These are phyloP conservation scores for Linnemannia elongata DNA, from an alignment of 192 early-diverging fungal genomes.

Conservation along the genomic window DNA sequence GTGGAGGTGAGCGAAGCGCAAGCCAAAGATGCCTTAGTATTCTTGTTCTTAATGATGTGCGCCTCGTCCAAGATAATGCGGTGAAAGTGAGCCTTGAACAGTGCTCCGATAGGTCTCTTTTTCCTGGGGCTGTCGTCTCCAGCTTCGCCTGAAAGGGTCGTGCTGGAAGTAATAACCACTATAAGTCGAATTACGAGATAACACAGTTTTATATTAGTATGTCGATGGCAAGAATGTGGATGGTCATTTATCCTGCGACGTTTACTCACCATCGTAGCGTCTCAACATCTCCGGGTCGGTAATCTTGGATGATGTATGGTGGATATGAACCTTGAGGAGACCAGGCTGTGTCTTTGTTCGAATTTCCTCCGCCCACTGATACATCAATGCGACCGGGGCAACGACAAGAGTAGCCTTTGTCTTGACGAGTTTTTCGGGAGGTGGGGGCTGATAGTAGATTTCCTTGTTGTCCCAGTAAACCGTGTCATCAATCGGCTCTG, in stretches of 20 bases:
- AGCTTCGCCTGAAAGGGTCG: constrained; percentile 46
- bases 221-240: background rate
- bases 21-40: constrained; percentile 59
- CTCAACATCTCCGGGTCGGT: constrained; percentile 53
- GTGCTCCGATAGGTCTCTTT: constrained; percentile 30
- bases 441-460: background rate
- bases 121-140: constrained; percentile 18
- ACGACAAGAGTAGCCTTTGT: constrained; percentile 76
- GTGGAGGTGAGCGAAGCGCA: constrained; percentile 59
- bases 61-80: constrained; percentile 70
- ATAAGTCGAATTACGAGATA: background rate
- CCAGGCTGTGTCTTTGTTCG: constrained; percentile 65
- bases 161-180: constrained; percentile 68
- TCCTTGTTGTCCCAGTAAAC: constrained; percentile 32
- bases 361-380: constrained; percentile 83
- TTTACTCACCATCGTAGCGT: constrained; percentile 61
- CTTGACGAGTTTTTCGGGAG: constrained; percentile 33
- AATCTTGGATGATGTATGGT: constrained; percentile 68
- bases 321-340: constrained; percentile 68
- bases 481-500: constrained; percentile 9
- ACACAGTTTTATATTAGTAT: background rate
- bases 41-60: constrained; percentile 73
- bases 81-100: constrained; percentile 54
- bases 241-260: background rate
- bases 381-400: constrained; percentile 75